These are phyloP conservation scores for Tulasnella sp. DNA, from an alignment of 768 basidiomycete genomes.

Conservation along the genomic window DNA sequence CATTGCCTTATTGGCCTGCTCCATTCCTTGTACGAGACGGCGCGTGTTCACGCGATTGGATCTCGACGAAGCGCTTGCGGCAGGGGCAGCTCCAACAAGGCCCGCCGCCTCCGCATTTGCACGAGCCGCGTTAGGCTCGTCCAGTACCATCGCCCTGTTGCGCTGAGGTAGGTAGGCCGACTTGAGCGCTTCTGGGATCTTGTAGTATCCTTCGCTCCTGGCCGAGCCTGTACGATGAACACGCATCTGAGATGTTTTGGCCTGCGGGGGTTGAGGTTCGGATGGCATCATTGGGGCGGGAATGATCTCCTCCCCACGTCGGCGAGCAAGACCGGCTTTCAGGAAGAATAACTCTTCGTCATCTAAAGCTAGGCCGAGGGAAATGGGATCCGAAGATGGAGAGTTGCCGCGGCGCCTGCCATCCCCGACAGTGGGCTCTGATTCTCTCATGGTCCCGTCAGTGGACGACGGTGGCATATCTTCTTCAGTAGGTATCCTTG, in stretches of 20 bases:
- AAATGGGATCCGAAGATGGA: slow-evolving; percentile 1
- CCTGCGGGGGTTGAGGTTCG: slow-evolving; percentile 32
- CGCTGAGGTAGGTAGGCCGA: slow-evolving; percentile 80
- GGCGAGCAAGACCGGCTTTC: slow-evolving; percentile 40
- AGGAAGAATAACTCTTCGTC: slow-evolving; percentile 84
- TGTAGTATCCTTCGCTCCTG: slow-evolving; percentile 90
- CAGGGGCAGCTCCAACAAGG: slow-evolving; percentile 23
- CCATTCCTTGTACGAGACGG: slow-evolving; percentile 80
- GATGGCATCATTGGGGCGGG: slow-evolving; percentile 25
- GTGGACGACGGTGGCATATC: neutral
- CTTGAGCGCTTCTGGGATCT: slow-evolving; percentile 86
- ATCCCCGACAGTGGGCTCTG: neutral
- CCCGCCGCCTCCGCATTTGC: slow-evolving; percentile 20
- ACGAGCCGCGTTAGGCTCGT: slow-evolving; percentile 34
- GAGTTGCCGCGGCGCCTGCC: neutral
- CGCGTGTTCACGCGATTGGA: slow-evolving; percentile 90
- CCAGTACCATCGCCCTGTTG: slow-evolving; percentile 28
- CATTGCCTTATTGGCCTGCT: slow-evolving; percentile 65
- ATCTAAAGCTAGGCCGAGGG: slow-evolving; percentile 40
- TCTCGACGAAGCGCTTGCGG: slow-evolving; percentile 57
- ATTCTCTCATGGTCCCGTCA: neutral
- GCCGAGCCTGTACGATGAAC: slow-evolving; percentile 78
- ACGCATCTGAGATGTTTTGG: slow-evolving; percentile 33
- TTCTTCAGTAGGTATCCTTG: slow-evolving; percentile 7
- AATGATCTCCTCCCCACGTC: slow-evolving; percentile 26